Conservation (phyloP, 2,329 filamentous ascomycete genomes). For the Fusarium floridanum region DNA sequence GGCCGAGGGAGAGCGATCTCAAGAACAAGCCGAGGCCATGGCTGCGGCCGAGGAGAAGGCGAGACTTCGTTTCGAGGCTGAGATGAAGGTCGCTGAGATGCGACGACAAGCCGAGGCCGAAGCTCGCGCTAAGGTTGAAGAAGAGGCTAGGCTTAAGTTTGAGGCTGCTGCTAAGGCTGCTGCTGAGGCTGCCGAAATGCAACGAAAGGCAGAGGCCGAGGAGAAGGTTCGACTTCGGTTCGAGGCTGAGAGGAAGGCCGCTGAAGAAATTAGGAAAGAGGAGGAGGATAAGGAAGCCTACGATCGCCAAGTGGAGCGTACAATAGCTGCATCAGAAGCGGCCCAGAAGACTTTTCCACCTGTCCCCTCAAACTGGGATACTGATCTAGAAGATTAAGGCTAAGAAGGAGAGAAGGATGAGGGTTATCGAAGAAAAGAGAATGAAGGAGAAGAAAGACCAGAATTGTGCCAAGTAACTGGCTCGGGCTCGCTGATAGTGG, state of each 20-base stretch:
- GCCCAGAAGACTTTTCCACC: too few species aligned
- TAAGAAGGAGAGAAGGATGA: too few species aligned
- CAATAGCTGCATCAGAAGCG: too few species aligned
- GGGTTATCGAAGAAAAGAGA: not conserved
- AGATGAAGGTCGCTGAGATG: conserved; percentile 56
- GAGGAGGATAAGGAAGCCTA: not conserved
- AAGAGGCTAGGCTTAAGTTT: conserved; percentile 59
- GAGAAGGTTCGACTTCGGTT: not conserved
- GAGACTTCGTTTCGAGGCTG: conserved; percentile 22
- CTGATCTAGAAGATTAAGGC: too few species aligned
- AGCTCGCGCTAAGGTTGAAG: conserved; percentile 60
- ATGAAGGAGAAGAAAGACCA: not conserved
- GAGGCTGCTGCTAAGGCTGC: not conserved
- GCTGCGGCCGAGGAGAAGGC: not conserved
- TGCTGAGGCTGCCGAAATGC: too few species aligned
- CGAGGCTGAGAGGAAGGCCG: too few species aligned
- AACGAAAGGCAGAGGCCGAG: not conserved
- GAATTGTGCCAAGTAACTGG: not conserved
- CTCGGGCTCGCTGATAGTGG: not conserved
- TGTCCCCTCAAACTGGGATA: too few species aligned
- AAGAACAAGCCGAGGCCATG: not conserved
- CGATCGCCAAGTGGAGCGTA: too few species aligned
- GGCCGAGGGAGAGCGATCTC: not conserved
- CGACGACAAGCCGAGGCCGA: conserved; percentile 61
- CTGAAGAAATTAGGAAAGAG: not conserved